Base-by-base conservation (phyloP, 1,284 basidiomycete species). In the Irpex lacteus region DNA sequence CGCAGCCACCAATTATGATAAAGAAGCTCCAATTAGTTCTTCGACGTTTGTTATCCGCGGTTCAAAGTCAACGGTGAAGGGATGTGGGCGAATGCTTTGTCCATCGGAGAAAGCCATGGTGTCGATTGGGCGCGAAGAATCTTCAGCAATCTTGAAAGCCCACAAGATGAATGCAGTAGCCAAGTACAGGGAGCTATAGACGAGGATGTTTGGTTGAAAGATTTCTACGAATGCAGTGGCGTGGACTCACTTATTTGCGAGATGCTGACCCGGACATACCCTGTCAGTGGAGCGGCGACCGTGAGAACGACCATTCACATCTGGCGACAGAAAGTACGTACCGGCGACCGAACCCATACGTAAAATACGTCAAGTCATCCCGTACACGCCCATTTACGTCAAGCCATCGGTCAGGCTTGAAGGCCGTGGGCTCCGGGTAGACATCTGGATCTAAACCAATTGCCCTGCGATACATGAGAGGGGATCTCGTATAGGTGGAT, bases 341-440 rank as follows among this genome's bases (percentile, higher is more conserved):
- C 84, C 85, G 76, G 58, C 87, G 75, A 3, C 87, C 88, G 68
- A 87, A 89, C 0, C 88, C 86, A 65, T 84, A 90, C 13, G 81
- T 75, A 66, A 79, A 88, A 15, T 78, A 76, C 63, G 76, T 80
- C 34, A 87, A 68, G 63, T 87, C 82, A 0, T 82, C 80, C 32
- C 78, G 74, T 11, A 89, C 66, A n/a, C 73, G 73, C 0, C 85
- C 86, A 1, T 82, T 73, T 5, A 75, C 69, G 32, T 78, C 79
- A 5, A 89, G 63, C 87, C 86, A 89, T 32, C 86, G 78, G 62
- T 81, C 77, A 0, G 86, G 87, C 40, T 84, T 74, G 71, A 90
- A 90, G 21, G 60, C 72, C 55, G 89, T 85, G 0, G 86, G 85
- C 59, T 89, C 81, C 0, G 83, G 82, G 70, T 85, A 90, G 19